phyloP scores from a whole-genome alignment of 805 yeast species.

The Spathaspora arborariae region DNA sequence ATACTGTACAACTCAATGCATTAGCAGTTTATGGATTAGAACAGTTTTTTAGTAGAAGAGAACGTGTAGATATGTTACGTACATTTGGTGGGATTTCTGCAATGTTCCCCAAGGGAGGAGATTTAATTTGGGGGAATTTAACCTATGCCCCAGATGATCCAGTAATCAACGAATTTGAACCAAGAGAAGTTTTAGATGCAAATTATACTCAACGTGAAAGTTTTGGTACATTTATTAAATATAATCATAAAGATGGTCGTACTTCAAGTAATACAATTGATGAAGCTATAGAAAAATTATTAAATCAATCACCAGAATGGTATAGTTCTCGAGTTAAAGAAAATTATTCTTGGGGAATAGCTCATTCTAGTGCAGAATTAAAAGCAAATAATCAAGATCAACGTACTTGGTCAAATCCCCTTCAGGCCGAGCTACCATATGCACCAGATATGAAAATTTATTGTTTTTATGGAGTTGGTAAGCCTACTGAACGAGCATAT shows the following conservation, averaged over 20 bases:
- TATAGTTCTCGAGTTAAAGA: conserved; percentile 58
- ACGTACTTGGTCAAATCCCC: conserved; percentile 89
- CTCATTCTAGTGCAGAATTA: conserved; percentile 58
- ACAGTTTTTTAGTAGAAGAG: conserved; percentile 85
- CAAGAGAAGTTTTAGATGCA: conserved; percentile 9
- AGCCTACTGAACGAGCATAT: conserved; percentile 93
- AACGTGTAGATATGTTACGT: conserved; percentile 79
- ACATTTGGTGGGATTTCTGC: conserved; percentile 93
- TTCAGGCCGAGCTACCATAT: conserved; percentile 85
- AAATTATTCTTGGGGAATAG: conserved; percentile 77
- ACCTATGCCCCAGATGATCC: conserved; percentile 71
- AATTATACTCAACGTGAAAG: conserved; percentile 27
- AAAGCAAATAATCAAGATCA: conserved; percentile 62
- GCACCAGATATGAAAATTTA: conserved; percentile 90
- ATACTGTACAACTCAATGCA: conserved; percentile 90
- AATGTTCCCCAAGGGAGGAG: conserved; percentile 97
- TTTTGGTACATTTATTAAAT: conserved; percentile 73
- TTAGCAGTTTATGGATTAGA: conserved; percentile 93
- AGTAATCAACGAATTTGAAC: conserved; percentile 9
- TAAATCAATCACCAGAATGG: conserved; percentile 73
- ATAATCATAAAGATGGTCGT: conserved; percentile 35
- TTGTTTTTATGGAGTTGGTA: conserved; percentile 95
- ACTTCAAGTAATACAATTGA: conserved; percentile 54
- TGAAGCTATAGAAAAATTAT: conserved; percentile 63
- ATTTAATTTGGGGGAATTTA: conserved; percentile 78